Evolutionary conservation across 305 asterid genomes (phyloP).

Genomic region (Fraxinus baroniana): DNA sequence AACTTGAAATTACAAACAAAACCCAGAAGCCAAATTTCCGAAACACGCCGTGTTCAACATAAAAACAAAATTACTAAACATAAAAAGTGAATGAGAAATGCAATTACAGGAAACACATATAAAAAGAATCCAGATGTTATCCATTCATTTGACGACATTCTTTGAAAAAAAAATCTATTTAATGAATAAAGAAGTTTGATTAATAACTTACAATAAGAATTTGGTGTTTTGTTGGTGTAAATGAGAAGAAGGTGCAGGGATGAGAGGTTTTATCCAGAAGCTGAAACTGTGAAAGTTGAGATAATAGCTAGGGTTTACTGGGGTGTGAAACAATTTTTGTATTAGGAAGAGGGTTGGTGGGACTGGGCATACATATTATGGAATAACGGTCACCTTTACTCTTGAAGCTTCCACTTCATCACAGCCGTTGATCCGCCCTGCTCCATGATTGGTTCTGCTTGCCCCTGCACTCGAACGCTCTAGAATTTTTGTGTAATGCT

Average conservation of each 20-base stretch:
- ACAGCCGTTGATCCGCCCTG: constrained; percentile 37
- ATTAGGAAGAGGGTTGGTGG: constrained; percentile 13
- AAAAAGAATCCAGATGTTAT: neutral
- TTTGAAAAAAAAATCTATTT: neutral
- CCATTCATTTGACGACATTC: neutral
- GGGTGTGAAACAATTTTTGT: constrained; percentile 1
- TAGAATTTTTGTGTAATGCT: neutral
- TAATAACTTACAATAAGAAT: neutral
- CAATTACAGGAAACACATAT: neutral
- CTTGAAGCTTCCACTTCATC: constrained; percentile 39
- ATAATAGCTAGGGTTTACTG: constrained; percentile 34
- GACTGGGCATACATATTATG: neutral
- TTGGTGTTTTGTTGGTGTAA: neutral
- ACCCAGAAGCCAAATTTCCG: neutral
- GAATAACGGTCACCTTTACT: constrained; percentile 26
- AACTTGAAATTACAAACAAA: neutral
- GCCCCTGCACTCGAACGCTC: constrained; percentile 33
- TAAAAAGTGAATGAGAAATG: neutral
- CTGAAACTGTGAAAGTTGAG: constrained; percentile 1
- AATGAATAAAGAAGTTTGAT: neutral
- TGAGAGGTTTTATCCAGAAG: constrained; percentile 35
- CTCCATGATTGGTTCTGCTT: neutral
- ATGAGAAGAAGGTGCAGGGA: neutral
- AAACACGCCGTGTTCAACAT: neutral
- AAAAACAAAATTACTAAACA: neutral